Evolutionary conservation across 805 yeast genomes (phyloP).

Genomic region (Tetrapisispora namnaoensis): DNA sequence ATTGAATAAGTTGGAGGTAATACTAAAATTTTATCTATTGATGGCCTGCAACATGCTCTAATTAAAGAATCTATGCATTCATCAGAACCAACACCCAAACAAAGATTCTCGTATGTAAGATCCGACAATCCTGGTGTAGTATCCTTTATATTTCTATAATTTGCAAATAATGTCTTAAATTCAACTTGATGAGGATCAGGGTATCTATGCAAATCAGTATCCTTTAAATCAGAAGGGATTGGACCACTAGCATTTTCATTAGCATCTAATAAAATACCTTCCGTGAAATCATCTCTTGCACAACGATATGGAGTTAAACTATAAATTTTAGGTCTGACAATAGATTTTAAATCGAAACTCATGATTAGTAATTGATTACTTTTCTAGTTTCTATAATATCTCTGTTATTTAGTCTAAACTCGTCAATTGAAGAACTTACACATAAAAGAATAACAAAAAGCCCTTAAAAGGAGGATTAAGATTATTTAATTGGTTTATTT

Average conservation of each 20-base stretch:
- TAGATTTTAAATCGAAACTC: constrained; percentile 23
- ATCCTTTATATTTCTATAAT: constrained; percentile 47
- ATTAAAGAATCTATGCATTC: constrained; percentile 87
- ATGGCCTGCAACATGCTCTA: constrained; percentile 76
- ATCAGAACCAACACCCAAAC: constrained; percentile 95
- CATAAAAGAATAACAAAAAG: too few relatives aligned
- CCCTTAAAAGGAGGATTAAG: too few relatives aligned
- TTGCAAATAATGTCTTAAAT: constrained; percentile 61
- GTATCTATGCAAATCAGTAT: constrained; percentile 74
- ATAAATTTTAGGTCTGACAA: constrained; percentile 79
- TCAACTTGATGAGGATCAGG: constrained; percentile 93
- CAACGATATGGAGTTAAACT: constrained; percentile 86
- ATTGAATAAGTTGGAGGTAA: constrained; percentile 98
- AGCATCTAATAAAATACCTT: constrained; percentile 85
- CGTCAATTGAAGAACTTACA: too few relatives aligned
- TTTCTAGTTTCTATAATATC: too few relatives aligned
- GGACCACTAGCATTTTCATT: constrained; percentile 95
- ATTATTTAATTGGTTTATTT: too few relatives aligned
- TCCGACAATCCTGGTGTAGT: constrained; percentile 16
- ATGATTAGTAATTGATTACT: constrained; percentile 3
- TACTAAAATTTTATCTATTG: constrained; percentile 66
- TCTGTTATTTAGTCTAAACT: too few relatives aligned
- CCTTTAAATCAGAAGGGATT: constrained; percentile 39
- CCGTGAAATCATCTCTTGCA: constrained; percentile 90
- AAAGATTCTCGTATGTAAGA: constrained; percentile 57